phyloP scores from a whole-genome alignment of 1,284 basidiomycete genomes.

The Sporisorium iseilematis-ciliati region DNA sequence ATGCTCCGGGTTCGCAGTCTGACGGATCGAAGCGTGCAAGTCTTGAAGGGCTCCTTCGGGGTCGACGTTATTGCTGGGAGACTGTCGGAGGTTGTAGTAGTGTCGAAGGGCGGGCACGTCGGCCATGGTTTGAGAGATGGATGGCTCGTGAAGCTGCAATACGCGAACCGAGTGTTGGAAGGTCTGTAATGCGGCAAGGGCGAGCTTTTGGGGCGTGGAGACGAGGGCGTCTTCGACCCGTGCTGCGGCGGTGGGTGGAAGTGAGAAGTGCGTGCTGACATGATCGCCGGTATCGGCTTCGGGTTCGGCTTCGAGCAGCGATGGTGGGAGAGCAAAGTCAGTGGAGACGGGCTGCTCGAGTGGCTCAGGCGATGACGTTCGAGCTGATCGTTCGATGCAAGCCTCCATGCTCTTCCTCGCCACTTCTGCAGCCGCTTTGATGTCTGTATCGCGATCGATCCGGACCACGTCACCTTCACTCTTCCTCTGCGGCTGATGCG shows the following conservation, averaged over 20 bases:
- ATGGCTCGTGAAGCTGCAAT: constrained; percentile 26
- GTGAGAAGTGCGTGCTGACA: background rate
- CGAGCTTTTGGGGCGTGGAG: constrained; percentile 35
- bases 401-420: constrained; percentile 29
- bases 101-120: constrained; percentile 39
- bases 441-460: background rate
- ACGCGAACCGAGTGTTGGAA: constrained; percentile 39
- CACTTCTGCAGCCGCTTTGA: background rate
- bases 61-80: background rate
- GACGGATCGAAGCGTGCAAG: constrained; percentile 26
- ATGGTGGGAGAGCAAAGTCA: background rate
- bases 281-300: background rate
- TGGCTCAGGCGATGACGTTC: constrained; percentile 2
- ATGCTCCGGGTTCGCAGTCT: constrained; percentile 34
- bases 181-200: constrained; percentile 39
- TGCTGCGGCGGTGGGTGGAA: constrained; percentile 10
- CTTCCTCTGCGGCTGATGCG: constrained; percentile 14
- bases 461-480: constrained; percentile 21
- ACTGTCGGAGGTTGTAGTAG: constrained; percentile 39
- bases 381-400: constrained; percentile 15
- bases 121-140: constrained; percentile 35
- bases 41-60: constrained; percentile 20
- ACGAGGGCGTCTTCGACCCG: constrained; percentile 37
- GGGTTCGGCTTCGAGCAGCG: background rate
- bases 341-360: background rate